Conservation (phyloP, 768 basidiomycete species). For the Mrakia frigida region DNA sequence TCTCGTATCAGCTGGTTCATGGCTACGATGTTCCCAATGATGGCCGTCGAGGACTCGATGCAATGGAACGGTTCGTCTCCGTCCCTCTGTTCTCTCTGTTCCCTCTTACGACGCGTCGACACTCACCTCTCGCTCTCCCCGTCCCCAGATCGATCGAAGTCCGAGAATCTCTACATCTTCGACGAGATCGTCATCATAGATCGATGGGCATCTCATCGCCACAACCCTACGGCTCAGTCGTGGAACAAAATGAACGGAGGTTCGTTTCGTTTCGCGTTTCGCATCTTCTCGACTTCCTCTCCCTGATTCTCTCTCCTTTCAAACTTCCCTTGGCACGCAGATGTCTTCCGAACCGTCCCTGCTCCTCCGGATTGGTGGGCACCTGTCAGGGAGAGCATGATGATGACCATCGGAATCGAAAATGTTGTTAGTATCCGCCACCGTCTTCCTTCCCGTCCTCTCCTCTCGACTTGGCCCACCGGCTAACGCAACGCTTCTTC, state of each 20-base stretch:
- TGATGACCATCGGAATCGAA: conserved; percentile 29
- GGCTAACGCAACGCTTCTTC: not conserved
- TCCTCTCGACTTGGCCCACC: too few relatives aligned
- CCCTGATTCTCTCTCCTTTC: not conserved
- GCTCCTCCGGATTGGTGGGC: conserved; percentile 32
- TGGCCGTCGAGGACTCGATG: conserved; percentile 30
- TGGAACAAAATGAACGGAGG: conserved; percentile 34
- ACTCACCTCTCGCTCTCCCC: not conserved
- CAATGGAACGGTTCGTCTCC: conserved; percentile 32
- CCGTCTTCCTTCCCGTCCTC: not conserved
- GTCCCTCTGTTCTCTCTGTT: not conserved
- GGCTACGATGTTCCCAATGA: conserved; percentile 32
- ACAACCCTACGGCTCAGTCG: conserved; percentile 26
- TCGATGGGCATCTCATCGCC: conserved; percentile 33
- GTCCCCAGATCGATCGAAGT: conserved; percentile 23
- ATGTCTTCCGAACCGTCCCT: conserved; percentile 24
- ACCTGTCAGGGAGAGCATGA: conserved; percentile 32
- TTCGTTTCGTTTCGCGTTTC: not conserved
- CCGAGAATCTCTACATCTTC: conserved; percentile 31
- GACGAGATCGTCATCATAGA: conserved; percentile 33
- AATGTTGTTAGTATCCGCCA: not conserved
- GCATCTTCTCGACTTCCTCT: not conserved
- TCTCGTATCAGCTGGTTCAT: conserved; percentile 29
- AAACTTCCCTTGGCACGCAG: not conserved
- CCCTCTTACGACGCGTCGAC: not conserved